Evolutionary conservation across 306 rosid species (phyloP).

Genomic region (Crotalaria pallida): DNA sequence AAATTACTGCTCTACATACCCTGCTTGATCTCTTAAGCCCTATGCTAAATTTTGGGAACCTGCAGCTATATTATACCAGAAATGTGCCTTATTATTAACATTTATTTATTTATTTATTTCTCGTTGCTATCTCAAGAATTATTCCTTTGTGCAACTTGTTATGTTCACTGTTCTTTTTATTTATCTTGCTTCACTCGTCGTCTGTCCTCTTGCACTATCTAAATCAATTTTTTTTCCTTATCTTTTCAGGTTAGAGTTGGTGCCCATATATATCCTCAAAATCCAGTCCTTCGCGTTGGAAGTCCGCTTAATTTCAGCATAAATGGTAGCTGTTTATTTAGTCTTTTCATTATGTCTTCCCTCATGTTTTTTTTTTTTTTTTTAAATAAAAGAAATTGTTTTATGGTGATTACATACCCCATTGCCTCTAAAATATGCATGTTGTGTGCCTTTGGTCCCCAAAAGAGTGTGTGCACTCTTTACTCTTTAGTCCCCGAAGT

Average conservation of each 20-base stretch:
- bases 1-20: not conserved
- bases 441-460: too few relatives aligned
- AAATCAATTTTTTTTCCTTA: slow-evolving; percentile 15
- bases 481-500: too few relatives aligned
- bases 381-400: too few relatives aligned
- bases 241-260: slow-evolving; percentile 77
- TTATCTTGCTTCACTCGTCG: not conserved
- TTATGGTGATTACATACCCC: too few relatives aligned
- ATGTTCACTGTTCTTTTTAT: not conserved
- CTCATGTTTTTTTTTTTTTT: too few relatives aligned
- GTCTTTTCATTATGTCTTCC: not conserved
- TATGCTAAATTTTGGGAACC: too few relatives aligned
- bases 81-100: not conserved
- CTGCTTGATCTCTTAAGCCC: slow-evolving; percentile 9
- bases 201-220: not conserved
- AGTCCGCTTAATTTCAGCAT: slow-evolving; percentile 65
- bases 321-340: slow-evolving; percentile 32
- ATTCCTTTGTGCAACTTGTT: not conserved
- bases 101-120: slow-evolving; percentile 11
- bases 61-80: too few relatives aligned
- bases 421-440: too few relatives aligned
- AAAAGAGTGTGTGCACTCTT: too few relatives aligned
- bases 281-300: slow-evolving; percentile 68
- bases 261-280: slow-evolving; percentile 74
- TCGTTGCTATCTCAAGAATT: not conserved